Conservation (phyloP, 2,329 filamentous ascomycete species). For the Ophiostoma fasciatum region DNA sequence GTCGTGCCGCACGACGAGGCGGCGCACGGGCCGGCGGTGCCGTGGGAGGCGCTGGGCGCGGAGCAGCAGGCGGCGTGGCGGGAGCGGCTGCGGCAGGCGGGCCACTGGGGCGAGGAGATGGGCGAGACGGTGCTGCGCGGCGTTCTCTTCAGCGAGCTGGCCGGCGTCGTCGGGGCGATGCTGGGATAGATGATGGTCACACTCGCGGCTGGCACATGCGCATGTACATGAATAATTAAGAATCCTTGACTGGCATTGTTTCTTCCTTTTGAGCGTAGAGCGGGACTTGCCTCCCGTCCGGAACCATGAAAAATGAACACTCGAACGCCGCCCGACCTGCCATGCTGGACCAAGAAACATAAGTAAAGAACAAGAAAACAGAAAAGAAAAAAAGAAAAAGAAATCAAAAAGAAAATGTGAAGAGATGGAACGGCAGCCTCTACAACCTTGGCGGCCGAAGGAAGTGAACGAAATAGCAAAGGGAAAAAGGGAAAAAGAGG, state of each 20-base stretch:
- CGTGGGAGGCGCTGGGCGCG: conserved; percentile 56
- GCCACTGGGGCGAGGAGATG: conserved; percentile 67
- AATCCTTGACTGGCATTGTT: too few relatives aligned
- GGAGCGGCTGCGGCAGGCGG: conserved; percentile 49
- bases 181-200: too few relatives aligned
- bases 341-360: conserved; percentile 1
- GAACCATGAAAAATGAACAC: not conserved
- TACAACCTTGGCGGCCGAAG: too few relatives aligned
- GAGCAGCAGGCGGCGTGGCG: conserved; percentile 56
- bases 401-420: not conserved
- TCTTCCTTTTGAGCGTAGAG: too few relatives aligned
- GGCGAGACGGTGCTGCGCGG: conserved; percentile 64
- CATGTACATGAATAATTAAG: too few relatives aligned
- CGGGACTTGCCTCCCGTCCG: too few relatives aligned
- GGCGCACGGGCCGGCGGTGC: conserved; percentile 31
- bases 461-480: not conserved
- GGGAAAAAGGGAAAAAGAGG: not conserved
- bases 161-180: conserved; percentile 41
- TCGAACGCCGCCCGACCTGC: conserved; percentile 5
- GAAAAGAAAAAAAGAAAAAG: not conserved
- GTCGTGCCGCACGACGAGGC: conserved; percentile 31
- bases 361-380: not conserved
- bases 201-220: too few relatives aligned
- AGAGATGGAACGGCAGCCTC: too few relatives aligned
- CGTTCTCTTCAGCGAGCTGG: conserved; percentile 62